Evolutionary conservation across 345 rosid genomes (phyloP).

Genomic region (Euphorbia pulcherrima): DNA sequence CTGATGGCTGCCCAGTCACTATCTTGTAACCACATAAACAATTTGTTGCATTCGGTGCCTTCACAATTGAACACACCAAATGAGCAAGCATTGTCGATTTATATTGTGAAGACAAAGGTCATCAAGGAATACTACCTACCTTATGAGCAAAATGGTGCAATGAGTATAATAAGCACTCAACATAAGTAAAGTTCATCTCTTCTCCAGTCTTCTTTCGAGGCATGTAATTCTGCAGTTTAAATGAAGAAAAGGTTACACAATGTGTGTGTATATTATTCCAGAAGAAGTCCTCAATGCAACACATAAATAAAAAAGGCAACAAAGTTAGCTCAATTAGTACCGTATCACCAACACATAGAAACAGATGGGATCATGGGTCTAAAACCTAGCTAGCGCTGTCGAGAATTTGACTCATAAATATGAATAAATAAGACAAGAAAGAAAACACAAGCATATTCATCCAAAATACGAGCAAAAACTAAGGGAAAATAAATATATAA

Average conservation of each 20-base stretch:
- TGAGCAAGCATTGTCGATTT: constrained; percentile 14
- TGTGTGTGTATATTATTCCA: background rate
- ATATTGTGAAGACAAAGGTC: constrained; percentile 5
- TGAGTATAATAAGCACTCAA: constrained; percentile 82
- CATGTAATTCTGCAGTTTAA: constrained; percentile 71
- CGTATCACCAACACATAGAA: background rate
- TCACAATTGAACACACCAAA: constrained; percentile 23
- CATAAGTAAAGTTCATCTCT: constrained; percentile 92
- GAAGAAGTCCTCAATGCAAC: background rate
- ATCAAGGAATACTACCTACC: constrained; percentile 50
- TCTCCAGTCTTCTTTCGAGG: constrained; percentile 87
- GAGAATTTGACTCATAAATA: too few species aligned
- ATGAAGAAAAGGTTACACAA: constrained; percentile 7
- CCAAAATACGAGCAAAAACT: background rate
- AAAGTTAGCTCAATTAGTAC: background rate
- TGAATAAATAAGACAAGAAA: background rate
- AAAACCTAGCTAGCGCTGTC: too few species aligned
- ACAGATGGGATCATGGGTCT: background rate
- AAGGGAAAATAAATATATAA: background rate
- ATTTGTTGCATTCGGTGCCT: constrained; percentile 98
- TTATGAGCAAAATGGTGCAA: constrained; percentile 92
- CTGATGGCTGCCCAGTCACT: constrained; percentile 97
- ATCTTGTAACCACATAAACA: constrained; percentile 93
- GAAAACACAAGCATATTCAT: background rate
- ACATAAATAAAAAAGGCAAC: background rate